phyloP scores from a whole-genome alignment of 2,329 filamentous ascomycete genomes.

The Teratosphaeria nubilosa region DNA sequence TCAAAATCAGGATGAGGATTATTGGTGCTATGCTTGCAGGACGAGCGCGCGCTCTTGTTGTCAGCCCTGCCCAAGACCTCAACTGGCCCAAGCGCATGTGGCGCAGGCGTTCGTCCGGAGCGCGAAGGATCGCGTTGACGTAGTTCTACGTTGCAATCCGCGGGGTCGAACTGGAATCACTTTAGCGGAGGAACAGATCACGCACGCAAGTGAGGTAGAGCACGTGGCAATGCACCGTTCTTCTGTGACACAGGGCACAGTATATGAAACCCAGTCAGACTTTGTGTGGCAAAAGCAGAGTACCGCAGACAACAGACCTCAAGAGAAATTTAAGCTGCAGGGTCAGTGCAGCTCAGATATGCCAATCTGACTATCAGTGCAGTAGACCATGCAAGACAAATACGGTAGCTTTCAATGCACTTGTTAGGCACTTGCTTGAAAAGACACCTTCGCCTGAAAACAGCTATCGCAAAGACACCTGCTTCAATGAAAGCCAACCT shows the following conservation, averaged over 20 bases:
- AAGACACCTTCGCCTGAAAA: too few relatives aligned
- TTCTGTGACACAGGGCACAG: neutral
- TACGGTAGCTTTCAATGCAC: too few relatives aligned
- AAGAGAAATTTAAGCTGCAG: too few relatives aligned
- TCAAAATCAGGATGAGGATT: neutral
- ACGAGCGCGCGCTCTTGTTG: neutral
- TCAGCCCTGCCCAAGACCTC: neutral
- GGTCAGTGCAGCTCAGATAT: too few relatives aligned
- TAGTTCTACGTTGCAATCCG: neutral
- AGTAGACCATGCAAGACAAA: too few relatives aligned
- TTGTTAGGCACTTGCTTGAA: too few relatives aligned
- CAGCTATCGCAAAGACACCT: too few relatives aligned
- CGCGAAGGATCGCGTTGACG: conserved; percentile 1
- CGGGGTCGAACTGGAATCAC: neutral
- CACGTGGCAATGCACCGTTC: neutral
- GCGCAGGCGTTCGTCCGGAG: neutral
- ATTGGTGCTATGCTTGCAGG: neutral
- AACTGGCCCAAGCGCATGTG: neutral
- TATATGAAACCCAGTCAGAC: neutral
- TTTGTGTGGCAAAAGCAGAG: too few relatives aligned
- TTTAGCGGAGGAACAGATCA: neutral
- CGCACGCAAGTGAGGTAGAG: neutral
- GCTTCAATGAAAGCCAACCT: too few relatives aligned
- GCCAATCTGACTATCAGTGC: too few relatives aligned
- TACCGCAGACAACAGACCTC: too few relatives aligned